Evolutionary conservation across 2,329 filamentous ascomycete species (phyloP), one percentile per base, ranked within the genome.

Genomic region (Penicillium vulpinum): DNA sequence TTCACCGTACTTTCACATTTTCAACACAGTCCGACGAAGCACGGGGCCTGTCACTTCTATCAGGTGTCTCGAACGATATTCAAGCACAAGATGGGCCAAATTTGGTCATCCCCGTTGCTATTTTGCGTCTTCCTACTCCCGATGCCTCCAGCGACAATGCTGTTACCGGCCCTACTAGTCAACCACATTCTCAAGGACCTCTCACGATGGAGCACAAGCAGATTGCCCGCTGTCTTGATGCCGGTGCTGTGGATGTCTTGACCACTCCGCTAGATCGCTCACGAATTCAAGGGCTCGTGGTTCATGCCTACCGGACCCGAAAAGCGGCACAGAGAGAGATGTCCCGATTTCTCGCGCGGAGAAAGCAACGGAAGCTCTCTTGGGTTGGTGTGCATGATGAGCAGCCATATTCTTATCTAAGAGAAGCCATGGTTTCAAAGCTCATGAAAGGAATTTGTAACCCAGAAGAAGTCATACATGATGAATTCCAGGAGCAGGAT

Each of bases 361-460:
- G 88, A 68, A 86, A 88, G 64, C 86, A 88, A 43, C 84, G 92
- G 54, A 95, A 95, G 74, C 85, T 91, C 51, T 96, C 92, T 0
- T 96, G 92, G 92, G 91, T 96, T 40, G 92, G 92, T 26, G 83
- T 95, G 11, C 85, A 90, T 68, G 90, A 93, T 64, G 85, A 91
- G 65, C 89, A 92, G 71, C 91, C 92, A 1, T 96, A 92, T 76
- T 88, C 91, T 16, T 96, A 96, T 75, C 78, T 97, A 53, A 84
- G 92, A 58, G 92, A 97, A 77, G 90, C 90, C 48, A 96, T 97
- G 78, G 92, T 97, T 5, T 94, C 91, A 1, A 88, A 88, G 55
- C 81, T 97, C 56, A 94, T 96, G 90, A 88, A 88, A 67, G 87
- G 90, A 36, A 96, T 96, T 53, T 96, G 92, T 74, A 89, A 88